phyloP scores from a whole-genome alignment of 2,329 filamentous ascomycete genomes.

The Colletotrichum lupini region DNA sequence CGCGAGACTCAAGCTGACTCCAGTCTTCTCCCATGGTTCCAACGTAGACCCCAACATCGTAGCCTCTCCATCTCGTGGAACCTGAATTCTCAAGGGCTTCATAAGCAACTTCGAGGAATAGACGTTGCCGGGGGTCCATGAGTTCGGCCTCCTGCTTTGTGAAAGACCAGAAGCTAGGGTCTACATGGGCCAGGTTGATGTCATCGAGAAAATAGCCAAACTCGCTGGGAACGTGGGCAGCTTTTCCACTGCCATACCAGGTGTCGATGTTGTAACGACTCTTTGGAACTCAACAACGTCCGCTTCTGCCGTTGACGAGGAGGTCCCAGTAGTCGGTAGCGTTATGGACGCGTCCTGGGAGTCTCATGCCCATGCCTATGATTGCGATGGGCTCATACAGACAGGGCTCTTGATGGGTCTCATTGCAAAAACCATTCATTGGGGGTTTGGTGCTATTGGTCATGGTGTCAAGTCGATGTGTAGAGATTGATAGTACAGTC shows the following conservation, averaged over 20 bases:
- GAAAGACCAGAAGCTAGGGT: conserved; percentile 47
- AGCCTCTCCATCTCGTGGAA: conserved; percentile 39
- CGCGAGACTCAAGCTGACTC: conserved; percentile 35
- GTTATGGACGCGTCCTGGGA: conserved; percentile 44
- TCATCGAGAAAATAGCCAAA: conserved; percentile 44
- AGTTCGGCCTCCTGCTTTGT: conserved; percentile 40
- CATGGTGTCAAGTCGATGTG: neutral
- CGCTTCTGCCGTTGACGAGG: conserved; percentile 42
- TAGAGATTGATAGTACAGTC: too few species aligned
- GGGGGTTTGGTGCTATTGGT: neutral
- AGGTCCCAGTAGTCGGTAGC: conserved; percentile 45
- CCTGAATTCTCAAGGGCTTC: conserved; percentile 39
- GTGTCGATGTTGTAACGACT: conserved; percentile 42
- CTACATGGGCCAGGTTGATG: conserved; percentile 41
- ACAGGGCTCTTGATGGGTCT: neutral
- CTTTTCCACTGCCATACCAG: conserved; percentile 37
- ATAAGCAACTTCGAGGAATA: conserved; percentile 34
- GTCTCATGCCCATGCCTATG: conserved; percentile 45
- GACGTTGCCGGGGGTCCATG: conserved; percentile 34
- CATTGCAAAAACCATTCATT: neutral
- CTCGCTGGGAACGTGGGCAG: conserved; percentile 31
- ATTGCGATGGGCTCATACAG: conserved; percentile 43
- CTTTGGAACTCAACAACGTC: conserved; percentile 40
- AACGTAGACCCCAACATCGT: conserved; percentile 43
- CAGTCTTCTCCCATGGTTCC: conserved; percentile 46